Conservation (phyloP, 2,329 filamentous ascomycete species). For the Xylariales sp. region DNA sequence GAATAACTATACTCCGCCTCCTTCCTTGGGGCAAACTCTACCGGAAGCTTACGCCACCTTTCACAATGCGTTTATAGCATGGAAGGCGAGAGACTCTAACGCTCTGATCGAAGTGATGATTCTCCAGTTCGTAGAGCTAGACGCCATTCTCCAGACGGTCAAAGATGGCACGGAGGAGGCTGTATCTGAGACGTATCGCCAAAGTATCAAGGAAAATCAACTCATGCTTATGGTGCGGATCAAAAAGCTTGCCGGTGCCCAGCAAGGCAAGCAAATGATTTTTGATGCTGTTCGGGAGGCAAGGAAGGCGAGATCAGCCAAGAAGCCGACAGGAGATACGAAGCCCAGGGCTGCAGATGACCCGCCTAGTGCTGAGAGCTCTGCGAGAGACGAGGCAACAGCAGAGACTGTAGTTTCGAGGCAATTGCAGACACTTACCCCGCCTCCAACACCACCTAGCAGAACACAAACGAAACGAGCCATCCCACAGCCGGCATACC, state of each 20-base stretch:
- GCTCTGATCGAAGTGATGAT: slow-evolving; percentile 80
- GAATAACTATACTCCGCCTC: slow-evolving; percentile 65
- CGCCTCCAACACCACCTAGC: slow-evolving; percentile 45
- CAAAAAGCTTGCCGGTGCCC: slow-evolving; percentile 69
- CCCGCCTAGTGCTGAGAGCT: slow-evolving; percentile 24
- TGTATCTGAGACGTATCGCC: slow-evolving; percentile 70
- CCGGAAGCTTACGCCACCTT: slow-evolving; percentile 70
- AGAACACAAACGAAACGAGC: slow-evolving; percentile 33
- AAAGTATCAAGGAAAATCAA: slow-evolving; percentile 79
- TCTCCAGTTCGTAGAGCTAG: slow-evolving; percentile 79
- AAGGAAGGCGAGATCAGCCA: slow-evolving; percentile 58
- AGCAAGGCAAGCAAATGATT: slow-evolving; percentile 68
- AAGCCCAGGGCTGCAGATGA: slow-evolving; percentile 62
- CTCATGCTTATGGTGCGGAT: slow-evolving; percentile 74
- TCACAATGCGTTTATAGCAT: slow-evolving; percentile 74
- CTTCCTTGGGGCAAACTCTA: slow-evolving; percentile 57
- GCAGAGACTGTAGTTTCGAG: slow-evolving; percentile 32
- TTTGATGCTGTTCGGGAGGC: slow-evolving; percentile 71
- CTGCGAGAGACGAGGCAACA: slow-evolving; percentile 34
- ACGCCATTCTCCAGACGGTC: slow-evolving; percentile 79
- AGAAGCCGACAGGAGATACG: slow-evolving; percentile 65
- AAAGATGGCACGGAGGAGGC: slow-evolving; percentile 72
- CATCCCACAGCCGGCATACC: slow-evolving; percentile 35
- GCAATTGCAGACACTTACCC: slow-evolving; percentile 47
- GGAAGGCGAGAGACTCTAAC: slow-evolving; percentile 77